These are phyloP conservation scores for Daldinia caldariorum DNA, from an alignment of 495 filamentous ascomycete genomes.

Conservation along the genomic window DNA sequence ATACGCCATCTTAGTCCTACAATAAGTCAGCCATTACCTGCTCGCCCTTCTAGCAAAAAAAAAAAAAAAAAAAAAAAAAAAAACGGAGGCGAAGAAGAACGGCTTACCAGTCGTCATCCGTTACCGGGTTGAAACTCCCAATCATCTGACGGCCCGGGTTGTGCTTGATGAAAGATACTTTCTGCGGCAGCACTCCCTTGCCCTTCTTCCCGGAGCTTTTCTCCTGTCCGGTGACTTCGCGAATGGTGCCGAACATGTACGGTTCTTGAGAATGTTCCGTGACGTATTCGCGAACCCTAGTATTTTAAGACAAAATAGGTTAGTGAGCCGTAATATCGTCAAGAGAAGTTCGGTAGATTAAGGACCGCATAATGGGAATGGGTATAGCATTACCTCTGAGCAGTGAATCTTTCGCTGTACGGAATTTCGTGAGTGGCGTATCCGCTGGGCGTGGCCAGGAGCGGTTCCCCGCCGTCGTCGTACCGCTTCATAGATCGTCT, in stretches of 20 bases:
- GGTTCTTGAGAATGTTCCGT: neutral
- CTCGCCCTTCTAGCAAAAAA: neutral
- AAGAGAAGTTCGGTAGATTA: too few relatives aligned
- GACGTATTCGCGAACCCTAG: neutral
- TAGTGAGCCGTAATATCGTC: neutral
- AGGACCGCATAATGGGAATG: too few relatives aligned
- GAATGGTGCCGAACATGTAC: neutral
- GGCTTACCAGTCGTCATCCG: slow-evolving; percentile 3
- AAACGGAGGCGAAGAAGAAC: neutral
- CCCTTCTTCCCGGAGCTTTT: neutral
- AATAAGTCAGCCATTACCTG: neutral
- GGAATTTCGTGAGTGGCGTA: neutral
- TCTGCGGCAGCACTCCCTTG: neutral
- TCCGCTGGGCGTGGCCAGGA: neutral
- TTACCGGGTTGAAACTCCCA: neutral
- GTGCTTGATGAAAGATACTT: neutral
- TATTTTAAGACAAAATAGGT: neutral
- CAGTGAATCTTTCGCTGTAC: neutral
- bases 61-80: neutral
- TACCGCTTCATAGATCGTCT: neutral
- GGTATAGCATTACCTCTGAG: neutral
- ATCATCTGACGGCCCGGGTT: neutral
- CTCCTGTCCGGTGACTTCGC: neutral
- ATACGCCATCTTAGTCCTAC: slow-evolving; percentile 1
- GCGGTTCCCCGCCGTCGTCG: neutral